Evolutionary conservation across 2,329 filamentous ascomycete genomes (phyloP).

Genomic region (Exophiala xenobiotica): DNA sequence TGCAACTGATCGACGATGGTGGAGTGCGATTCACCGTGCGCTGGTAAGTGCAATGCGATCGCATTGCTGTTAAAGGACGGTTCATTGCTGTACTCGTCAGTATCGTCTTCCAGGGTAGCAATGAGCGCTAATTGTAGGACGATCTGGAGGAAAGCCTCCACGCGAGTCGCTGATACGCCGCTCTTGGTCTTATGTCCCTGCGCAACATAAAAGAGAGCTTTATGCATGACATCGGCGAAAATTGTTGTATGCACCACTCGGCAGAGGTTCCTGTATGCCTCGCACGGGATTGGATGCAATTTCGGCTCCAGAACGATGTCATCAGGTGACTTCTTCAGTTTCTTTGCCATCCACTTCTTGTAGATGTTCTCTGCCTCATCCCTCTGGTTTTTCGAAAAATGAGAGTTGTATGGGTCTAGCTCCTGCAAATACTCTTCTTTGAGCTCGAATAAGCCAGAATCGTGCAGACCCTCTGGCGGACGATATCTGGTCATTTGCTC

Average conservation of each 20-base stretch:
- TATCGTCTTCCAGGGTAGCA: constrained; percentile 75
- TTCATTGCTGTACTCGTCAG: constrained; percentile 53
- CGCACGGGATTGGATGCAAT: constrained; percentile 70
- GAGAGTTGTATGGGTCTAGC: constrained; percentile 91
- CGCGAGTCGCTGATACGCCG: constrained; percentile 72
- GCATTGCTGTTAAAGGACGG: constrained; percentile 73
- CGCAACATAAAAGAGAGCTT: constrained; percentile 78
- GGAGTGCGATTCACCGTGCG: constrained; percentile 35
- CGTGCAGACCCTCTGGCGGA: constrained; percentile 83
- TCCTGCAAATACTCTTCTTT: constrained; percentile 82
- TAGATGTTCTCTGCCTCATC: constrained; percentile 92
- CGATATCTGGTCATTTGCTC: constrained; percentile 87
- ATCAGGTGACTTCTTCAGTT: constrained; percentile 73
- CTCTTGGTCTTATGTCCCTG: constrained; percentile 68
- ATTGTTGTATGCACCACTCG: constrained; percentile 78
- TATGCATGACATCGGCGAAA: constrained; percentile 88
- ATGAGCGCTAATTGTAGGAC: constrained; percentile 84
- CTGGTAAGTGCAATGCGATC: constrained; percentile 50
- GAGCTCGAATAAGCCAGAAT: constrained; percentile 91
- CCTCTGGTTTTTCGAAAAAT: constrained; percentile 95
- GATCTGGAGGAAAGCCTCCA: constrained; percentile 90
- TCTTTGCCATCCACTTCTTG: constrained; percentile 81
- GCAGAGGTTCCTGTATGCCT: constrained; percentile 74
- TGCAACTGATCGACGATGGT: constrained; percentile 56
- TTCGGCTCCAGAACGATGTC: constrained; percentile 92